Conservation (phyloP, 1,284 basidiomycete species). For the Laetiporus sulphureus region DNA sequence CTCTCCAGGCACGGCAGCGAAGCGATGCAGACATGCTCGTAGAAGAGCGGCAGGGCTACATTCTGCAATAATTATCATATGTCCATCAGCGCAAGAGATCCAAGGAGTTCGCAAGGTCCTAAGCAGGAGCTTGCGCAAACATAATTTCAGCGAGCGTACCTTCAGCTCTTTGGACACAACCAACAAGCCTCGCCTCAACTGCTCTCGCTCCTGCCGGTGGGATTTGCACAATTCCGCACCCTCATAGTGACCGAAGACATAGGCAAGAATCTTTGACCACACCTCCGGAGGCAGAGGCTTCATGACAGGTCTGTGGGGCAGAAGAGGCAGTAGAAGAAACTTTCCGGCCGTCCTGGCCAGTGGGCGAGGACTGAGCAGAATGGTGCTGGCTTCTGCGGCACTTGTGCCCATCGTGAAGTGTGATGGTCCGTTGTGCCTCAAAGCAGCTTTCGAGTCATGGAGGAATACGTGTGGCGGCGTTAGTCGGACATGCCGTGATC, state of each 20-base stretch:
- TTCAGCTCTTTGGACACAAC: constrained; percentile 66
- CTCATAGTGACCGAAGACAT: constrained; percentile 34
- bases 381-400: constrained; percentile 6
- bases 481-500: not conserved
- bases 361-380: constrained; percentile 34
- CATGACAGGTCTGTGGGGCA: constrained; percentile 43
- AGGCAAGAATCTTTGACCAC: constrained; percentile 57
- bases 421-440: not conserved
- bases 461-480: not conserved
- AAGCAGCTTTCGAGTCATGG: not conserved
- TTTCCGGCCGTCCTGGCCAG: constrained; percentile 41
- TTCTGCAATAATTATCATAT: constrained; percentile 36
- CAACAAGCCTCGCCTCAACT: constrained; percentile 31
- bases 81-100: not conserved
- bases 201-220: constrained; percentile 9
- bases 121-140: too few relatives aligned
- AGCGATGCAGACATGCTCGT: constrained; percentile 46
- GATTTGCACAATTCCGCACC: too few relatives aligned
- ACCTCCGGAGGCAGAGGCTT: constrained; percentile 63
- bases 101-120: not conserved
- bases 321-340: constrained; percentile 60
- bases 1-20: constrained; percentile 42
- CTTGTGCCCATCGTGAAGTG: not conserved
- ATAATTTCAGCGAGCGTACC: constrained; percentile 46
- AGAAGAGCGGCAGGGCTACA: constrained; percentile 61